Percentiles rank a stretch among this genome's conserved stretches.
These are phyloP conservation scores for Colletotrichum sp. DNA, from an alignment of 2,329 filamentous ascomycete species.

Conservation along the genomic window DNA sequence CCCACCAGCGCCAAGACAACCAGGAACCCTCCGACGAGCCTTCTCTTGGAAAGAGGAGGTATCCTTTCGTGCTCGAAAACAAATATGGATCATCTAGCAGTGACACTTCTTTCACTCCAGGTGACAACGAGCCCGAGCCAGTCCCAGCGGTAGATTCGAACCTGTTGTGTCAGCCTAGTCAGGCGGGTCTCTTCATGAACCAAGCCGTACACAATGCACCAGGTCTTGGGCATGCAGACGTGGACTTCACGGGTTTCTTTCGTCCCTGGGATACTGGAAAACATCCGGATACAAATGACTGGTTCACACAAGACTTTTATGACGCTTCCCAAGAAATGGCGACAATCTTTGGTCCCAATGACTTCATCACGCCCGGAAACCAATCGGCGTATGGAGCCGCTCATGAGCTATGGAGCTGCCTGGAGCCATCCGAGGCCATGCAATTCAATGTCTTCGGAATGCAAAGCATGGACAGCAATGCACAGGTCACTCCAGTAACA, in stretches of 20 bases:
- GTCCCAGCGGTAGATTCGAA: not conserved
- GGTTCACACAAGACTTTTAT: constrained; percentile 2
- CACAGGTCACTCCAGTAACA: not conserved
- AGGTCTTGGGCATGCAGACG: not conserved
- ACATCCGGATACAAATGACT: not conserved
- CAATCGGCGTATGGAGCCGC: not conserved
- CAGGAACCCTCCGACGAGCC: not conserved
- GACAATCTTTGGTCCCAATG: not conserved
- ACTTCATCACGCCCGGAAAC: not conserved
- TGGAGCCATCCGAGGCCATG: not conserved
- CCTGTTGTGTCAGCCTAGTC: not conserved
- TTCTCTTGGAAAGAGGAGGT: not conserved
- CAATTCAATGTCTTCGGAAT: not conserved
- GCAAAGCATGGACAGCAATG: not conserved
- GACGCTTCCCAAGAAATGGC: not conserved
- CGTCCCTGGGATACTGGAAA: not conserved
- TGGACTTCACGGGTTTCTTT: not conserved
- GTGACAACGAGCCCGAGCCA: not conserved
- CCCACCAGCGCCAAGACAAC: not conserved
- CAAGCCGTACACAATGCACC: not conserved
- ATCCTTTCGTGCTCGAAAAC: not conserved
- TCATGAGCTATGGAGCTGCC: not conserved
- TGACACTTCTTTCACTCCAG: not conserved
- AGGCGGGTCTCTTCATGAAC: not conserved
- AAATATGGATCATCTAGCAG: not conserved